A percentile compares a stretch with the other conserved stretches of the same genome.
These are phyloP conservation scores for Dactylis glomerata DNA, from an alignment of 176 grass and related monocot species.

Conservation along the genomic window DNA sequence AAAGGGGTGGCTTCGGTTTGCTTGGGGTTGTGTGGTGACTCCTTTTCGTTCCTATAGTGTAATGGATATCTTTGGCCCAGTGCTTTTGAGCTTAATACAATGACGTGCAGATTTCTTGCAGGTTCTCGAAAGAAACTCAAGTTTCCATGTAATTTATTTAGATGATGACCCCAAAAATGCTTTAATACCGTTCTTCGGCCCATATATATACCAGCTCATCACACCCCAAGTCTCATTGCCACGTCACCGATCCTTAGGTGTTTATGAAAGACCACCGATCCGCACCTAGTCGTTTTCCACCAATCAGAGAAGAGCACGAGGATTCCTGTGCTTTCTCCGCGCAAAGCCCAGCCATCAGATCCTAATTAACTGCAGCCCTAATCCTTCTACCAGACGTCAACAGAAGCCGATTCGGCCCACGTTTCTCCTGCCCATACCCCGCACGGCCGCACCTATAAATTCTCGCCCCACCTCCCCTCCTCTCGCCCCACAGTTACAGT, in stretches of 20 bases:
- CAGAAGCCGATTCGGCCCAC: not conserved
- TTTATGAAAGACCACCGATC: no score
- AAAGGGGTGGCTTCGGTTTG: no score
- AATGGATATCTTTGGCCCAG: no score
- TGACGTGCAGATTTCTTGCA: no score
- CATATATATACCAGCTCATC: no score
- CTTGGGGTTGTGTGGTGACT: no score
- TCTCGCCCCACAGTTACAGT: not conserved
- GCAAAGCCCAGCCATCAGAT: not conserved
- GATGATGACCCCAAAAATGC: no score
- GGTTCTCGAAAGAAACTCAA: no score
- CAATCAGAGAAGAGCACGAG: not conserved
- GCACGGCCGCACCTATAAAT: not conserved
- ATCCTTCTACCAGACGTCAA: not conserved
- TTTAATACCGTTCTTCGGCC: no score
- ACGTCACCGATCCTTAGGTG: not conserved
- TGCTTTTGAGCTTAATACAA: no score
- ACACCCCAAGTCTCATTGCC: not conserved
- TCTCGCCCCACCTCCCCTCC: not conserved
- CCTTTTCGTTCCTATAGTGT: no score
- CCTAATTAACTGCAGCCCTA: not conserved
- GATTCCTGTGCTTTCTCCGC: not conserved
- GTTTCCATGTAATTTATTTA: no score
- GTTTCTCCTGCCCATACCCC: not conserved
- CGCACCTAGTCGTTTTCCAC: not conserved